These are phyloP conservation scores for Tubosaeta sp. DNA, from an alignment of 768 basidiomycete species.

Conservation along the genomic window DNA sequence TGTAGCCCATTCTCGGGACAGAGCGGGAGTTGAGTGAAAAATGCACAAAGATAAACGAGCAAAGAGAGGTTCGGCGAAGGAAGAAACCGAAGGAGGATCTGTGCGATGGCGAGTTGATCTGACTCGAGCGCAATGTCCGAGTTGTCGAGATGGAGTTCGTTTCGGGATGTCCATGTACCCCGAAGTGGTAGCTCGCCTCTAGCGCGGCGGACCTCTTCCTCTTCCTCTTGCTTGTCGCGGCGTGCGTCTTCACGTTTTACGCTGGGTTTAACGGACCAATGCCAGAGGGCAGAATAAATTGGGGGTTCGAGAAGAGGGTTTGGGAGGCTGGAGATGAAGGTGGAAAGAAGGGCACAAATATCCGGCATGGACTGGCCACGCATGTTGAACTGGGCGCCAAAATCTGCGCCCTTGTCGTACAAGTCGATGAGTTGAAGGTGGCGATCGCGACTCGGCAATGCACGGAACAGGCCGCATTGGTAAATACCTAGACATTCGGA, in stretches of 20 bases:
- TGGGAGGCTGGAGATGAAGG: slow-evolving; percentile 46
- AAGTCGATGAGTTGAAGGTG: slow-evolving; percentile 36
- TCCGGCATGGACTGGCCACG: slow-evolving; percentile 38
- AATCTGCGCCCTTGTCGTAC: slow-evolving; percentile 32
- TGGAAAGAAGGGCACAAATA: slow-evolving; percentile 43
- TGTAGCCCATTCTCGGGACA: slow-evolving; percentile 48
- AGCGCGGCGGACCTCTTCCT: slow-evolving; percentile 30
- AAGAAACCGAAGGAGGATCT: slow-evolving; percentile 48
- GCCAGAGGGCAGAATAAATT: slow-evolving; percentile 40
- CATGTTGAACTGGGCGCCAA: slow-evolving; percentile 25
- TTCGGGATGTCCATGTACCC: slow-evolving; percentile 6
- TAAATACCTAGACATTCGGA: slow-evolving; percentile 34
- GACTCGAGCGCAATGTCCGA: slow-evolving; percentile 26
- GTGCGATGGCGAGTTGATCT: slow-evolving; percentile 37
- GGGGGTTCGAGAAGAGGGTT: slow-evolving; percentile 40
- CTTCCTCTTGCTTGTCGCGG: slow-evolving; percentile 26
- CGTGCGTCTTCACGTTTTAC: slow-evolving; percentile 31
- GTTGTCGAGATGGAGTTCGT: slow-evolving; percentile 15
- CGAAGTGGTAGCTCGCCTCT: slow-evolving; percentile 25
- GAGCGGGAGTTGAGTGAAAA: slow-evolving; percentile 49
- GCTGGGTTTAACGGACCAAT: slow-evolving; percentile 42
- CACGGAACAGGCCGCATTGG: slow-evolving; percentile 39
- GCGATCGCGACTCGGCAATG: slow-evolving; percentile 38
- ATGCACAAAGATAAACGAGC: slow-evolving; percentile 42
- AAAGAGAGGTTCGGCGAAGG: slow-evolving; percentile 38